Conservation (phyloP, 371 early-diverging fungal genomes). For the Mucor velutinosus region DNA sequence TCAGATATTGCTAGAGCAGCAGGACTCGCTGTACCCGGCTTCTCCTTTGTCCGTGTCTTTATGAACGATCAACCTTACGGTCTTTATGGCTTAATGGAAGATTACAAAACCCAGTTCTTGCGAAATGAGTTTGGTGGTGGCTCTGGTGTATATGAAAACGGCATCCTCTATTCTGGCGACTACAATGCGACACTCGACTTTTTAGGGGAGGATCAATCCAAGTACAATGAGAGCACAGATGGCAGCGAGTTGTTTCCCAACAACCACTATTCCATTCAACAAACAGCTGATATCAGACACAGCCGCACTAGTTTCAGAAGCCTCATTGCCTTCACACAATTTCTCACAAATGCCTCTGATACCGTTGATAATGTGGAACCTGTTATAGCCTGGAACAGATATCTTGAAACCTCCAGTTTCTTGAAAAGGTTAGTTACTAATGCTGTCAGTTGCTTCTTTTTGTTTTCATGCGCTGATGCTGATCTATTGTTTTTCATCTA, state of each 20-base stretch:
- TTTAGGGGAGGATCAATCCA: slow-evolving; percentile 23
- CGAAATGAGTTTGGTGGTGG: slow-evolving; percentile 31
- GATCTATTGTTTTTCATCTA: neutral
- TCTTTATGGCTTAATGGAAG: slow-evolving; percentile 38
- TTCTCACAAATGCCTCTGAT: slow-evolving; percentile 12
- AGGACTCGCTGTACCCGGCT: slow-evolving; percentile 45
- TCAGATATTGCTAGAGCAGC: slow-evolving; percentile 44
- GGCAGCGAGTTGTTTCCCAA: neutral
- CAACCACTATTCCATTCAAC: neutral
- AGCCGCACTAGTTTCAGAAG: neutral
- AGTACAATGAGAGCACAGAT: slow-evolving; percentile 3
- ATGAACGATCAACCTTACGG: slow-evolving; percentile 36
- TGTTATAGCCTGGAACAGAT: slow-evolving; percentile 19
- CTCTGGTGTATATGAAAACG: slow-evolving; percentile 23
- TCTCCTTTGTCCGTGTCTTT: slow-evolving; percentile 29
- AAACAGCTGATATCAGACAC: slow-evolving; percentile 1
- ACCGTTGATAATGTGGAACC: neutral
- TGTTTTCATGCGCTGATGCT: neutral
- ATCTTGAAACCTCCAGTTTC: neutral
- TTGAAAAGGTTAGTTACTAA: neutral
- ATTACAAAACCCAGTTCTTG: slow-evolving; percentile 34
- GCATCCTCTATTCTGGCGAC: slow-evolving; percentile 30
- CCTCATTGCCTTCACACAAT: slow-evolving; percentile 34
- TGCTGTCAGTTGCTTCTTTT: neutral
- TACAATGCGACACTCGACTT: slow-evolving; percentile 11